Evolutionary conservation across 2,329 filamentous ascomycete genomes (phyloP).

Genomic region (Epicoccum nigrum): DNA sequence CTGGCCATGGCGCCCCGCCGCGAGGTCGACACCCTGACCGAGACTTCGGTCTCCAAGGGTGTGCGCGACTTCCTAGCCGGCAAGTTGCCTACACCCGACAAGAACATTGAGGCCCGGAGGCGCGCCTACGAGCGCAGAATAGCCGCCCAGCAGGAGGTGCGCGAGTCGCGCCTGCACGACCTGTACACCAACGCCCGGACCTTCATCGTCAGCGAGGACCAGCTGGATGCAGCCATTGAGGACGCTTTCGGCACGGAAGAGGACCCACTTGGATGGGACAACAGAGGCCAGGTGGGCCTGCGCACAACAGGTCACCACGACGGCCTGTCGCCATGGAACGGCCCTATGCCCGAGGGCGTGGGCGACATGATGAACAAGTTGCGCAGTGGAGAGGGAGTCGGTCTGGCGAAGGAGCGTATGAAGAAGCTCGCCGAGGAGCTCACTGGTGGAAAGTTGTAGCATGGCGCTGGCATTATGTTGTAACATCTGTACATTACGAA

Average conservation of each 20-base stretch:
- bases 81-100: slow-evolving; percentile 34
- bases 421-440: slow-evolving; percentile 70
- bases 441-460: slow-evolving; percentile 67
- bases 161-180: slow-evolving; percentile 76
- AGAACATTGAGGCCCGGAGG: slow-evolving; percentile 39
- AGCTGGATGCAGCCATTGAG: slow-evolving; percentile 77
- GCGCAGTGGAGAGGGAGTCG: slow-evolving; percentile 44
- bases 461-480: not conserved
- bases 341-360: slow-evolving; percentile 41
- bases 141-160: slow-evolving; percentile 62
- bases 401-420: slow-evolving; percentile 62
- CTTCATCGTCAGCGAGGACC: slow-evolving; percentile 83
- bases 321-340: slow-evolving; percentile 42
- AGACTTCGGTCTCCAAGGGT: slow-evolving; percentile 38
- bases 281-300: slow-evolving; percentile 27
- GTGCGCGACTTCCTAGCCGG: slow-evolving; percentile 45
- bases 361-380: slow-evolving; percentile 43
- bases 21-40: slow-evolving; percentile 60
- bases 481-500: slow-evolving; percentile 14
- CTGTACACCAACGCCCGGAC: slow-evolving; percentile 86
- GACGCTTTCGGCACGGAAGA: slow-evolving; percentile 72
- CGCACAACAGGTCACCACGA: slow-evolving; percentile 24
- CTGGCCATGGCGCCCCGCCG: slow-evolving; percentile 69
- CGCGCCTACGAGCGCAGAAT: slow-evolving; percentile 50
- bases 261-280: slow-evolving; percentile 49